Conservation (phyloP, 176 grass and related monocot genomes). For the Tillandsia leiboldiana region DNA sequence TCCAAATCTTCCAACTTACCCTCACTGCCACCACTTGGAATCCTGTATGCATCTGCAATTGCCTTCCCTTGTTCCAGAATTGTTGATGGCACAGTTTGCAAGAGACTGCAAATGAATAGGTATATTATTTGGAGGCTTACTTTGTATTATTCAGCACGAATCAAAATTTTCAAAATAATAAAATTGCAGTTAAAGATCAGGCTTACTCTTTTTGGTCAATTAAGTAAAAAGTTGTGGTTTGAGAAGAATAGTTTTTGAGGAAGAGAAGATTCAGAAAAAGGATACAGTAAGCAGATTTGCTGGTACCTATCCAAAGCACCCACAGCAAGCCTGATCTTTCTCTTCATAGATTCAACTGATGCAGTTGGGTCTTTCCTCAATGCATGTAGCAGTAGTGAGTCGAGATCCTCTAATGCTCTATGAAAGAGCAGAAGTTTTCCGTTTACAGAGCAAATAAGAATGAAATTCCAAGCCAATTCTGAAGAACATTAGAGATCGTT, state of each 20-base stretch:
- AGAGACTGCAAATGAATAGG: conserved; percentile 33
- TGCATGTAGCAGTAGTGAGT: conserved; percentile 58
- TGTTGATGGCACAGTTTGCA: conserved; percentile 64
- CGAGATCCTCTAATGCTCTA: conserved; percentile 88
- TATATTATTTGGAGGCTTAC: neutral
- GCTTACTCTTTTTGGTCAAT: neutral
- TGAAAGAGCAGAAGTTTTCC: conserved; percentile 8
- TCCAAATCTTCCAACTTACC: conserved; percentile 29
- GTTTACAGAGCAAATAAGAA: neutral
- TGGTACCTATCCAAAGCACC: conserved; percentile 72
- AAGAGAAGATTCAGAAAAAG: neutral
- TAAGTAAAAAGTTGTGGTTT: neutral
- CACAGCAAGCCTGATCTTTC: conserved; percentile 57
- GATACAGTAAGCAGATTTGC: neutral
- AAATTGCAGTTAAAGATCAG: neutral
- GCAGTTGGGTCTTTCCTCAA: conserved; percentile 61
- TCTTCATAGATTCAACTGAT: conserved; percentile 71
- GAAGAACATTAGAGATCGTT: neutral
- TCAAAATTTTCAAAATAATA: neutral
- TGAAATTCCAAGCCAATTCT: neutral
- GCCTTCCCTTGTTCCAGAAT: conserved; percentile 88
- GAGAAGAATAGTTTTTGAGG: neutral
- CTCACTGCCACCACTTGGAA: conserved; percentile 33
- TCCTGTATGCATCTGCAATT: conserved; percentile 80
- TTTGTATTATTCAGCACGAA: neutral